Conservation (phyloP, 148 eudicot species). For the Fagopyrum esculentum region DNA sequence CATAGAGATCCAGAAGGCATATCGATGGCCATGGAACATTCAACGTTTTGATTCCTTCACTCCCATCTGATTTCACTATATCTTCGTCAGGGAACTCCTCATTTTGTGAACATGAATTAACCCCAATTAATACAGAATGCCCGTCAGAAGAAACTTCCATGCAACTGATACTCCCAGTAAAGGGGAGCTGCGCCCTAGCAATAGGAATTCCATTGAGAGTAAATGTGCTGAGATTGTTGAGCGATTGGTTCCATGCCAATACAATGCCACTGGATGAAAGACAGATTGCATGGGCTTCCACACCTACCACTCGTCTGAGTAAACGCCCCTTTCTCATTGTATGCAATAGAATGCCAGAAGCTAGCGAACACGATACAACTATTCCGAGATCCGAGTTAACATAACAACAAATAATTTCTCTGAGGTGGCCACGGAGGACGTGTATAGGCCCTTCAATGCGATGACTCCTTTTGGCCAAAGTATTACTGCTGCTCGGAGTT, state of each 20-base stretch:
- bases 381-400: conserved; percentile 87
- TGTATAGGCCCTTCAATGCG: conserved; percentile 92
- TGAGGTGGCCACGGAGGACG: conserved; percentile 82
- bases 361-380: conserved; percentile 73
- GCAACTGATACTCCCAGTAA: conserved; percentile 56
- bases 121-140: conserved; percentile 62
- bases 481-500: conserved; percentile 39
- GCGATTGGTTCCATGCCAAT: conserved; percentile 70
- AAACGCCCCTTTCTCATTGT: conserved; percentile 77
- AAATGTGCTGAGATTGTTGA: conserved; percentile 53
- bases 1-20: conserved; percentile 74
- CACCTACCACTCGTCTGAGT: conserved; percentile 66
- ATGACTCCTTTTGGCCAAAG: conserved; percentile 36
- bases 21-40: conserved; percentile 67
- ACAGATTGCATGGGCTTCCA: conserved; percentile 64
- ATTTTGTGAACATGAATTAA: conserved; percentile 50
- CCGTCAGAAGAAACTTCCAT: conserved; percentile 91
- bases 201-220: conserved; percentile 70
- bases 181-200: conserved; percentile 56
- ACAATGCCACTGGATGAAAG: conserved; percentile 74
- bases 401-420: conserved; percentile 77
- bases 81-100: conserved; percentile 32
- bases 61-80: conserved; percentile 27
- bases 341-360: conserved; percentile 73
- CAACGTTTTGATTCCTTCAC: conserved; percentile 26